Conservation (phyloP, 345 rosid species). For the Eutrema japonicum region DNA sequence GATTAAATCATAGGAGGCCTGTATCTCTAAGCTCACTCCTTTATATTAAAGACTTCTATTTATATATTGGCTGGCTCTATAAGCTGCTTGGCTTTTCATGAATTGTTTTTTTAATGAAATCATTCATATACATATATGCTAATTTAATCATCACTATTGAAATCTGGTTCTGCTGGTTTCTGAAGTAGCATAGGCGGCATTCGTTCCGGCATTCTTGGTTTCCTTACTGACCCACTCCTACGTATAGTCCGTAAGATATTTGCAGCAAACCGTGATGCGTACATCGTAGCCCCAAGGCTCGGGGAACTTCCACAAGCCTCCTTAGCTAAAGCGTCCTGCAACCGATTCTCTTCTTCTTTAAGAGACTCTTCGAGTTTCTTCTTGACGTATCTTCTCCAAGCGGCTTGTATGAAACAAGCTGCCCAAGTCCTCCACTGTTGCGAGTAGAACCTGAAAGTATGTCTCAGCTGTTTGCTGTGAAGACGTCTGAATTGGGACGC, state of each 20-base stretch:
- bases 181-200: conserved; percentile 68
- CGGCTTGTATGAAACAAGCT: conserved; percentile 88
- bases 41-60: conserved; percentile 21
- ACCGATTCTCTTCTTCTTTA: conserved; percentile 65
- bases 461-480: conserved; percentile 86
- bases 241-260: conserved; percentile 67
- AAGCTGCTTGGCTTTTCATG: conserved; percentile 8
- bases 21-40: conserved; percentile 31
- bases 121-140: conserved; percentile 12
- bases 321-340: conserved; percentile 75
- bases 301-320: conserved; percentile 68
- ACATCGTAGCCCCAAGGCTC: conserved; percentile 88
- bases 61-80: conserved; percentile 25
- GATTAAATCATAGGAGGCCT: conserved; percentile 28
- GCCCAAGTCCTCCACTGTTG: conserved; percentile 97
- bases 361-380: conserved; percentile 81
- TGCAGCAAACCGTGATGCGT: conserved; percentile 87
- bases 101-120: conserved; percentile 17
- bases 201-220: conserved; percentile 65
- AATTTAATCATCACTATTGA: conserved; percentile 58
- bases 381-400: conserved; percentile 74
- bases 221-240: conserved; percentile 52
- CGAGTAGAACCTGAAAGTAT: conserved; percentile 80
- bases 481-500: conserved; percentile 89
- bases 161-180: conserved; percentile 94